Base-by-base conservation (phyloP, 208 protist species). In the Acanthamoeba divionensis region DNA sequence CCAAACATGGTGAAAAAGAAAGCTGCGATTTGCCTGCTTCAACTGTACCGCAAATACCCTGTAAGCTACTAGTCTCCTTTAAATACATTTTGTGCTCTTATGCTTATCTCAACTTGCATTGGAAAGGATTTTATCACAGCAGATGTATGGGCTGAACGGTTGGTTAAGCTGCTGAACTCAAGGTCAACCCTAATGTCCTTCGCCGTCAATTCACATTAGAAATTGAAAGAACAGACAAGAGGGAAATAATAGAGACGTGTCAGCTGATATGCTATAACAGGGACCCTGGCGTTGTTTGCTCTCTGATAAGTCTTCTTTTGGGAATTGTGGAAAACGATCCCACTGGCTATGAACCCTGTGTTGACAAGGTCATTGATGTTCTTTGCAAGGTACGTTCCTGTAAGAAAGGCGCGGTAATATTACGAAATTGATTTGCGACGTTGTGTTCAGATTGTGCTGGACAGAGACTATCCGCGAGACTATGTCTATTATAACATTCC, bases 401-500 rank as follows among this genome's bases (percentile, higher is more conserved):
- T n/a, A n/a, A n/a, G n/a, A n/a, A n/a, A n/a, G n/a, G n/a, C n/a
- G n/a, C n/a, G n/a, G n/a, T n/a, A n/a, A n/a, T n/a, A n/a, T n/a
- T n/a, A n/a, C n/a, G n/a, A n/a, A n/a, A n/a, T n/a, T n/a, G n/a
- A n/a, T n/a, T n/a, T n/a, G n/a, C n/a, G n/a, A n/a, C n/a, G n/a
- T n/a, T n/a, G n/a, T n/a, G 45, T 13, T 8, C 29, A 86, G 90
- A 95, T 94, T 54, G 71, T 95, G 10, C 62, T 95, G 38, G 79
- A 89, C 45, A 86, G 79, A 57, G 80, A 92, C 31, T 91, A 85
- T 33, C 63, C 75, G 38, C 90, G 83, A 41, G 97, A 98, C 33
- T 99, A 99, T 95, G 93, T 99, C 7, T 99, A 99, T 94, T 99
- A 99, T 93, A 95, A 97, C 52, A 96, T 99, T 50, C 95, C 98